Evolutionary conservation across 495 filamentous ascomycete species (phyloP).

Genomic region (Podospora didyma): DNA sequence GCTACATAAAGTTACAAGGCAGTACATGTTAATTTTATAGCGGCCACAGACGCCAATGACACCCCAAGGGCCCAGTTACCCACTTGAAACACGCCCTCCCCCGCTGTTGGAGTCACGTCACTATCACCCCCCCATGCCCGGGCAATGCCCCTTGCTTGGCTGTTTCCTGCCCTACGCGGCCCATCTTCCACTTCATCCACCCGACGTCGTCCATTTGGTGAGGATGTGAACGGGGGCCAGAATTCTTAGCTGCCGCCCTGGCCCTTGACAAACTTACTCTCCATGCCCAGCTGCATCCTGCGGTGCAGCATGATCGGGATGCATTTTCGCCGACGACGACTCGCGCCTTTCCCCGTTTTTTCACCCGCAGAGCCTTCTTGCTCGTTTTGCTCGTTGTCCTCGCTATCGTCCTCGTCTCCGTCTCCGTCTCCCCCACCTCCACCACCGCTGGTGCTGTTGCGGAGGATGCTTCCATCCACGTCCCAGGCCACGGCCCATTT

Average conservation of each 20-base stretch:
- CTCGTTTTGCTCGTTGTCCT: conserved; percentile 2
- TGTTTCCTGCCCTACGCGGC: too few species aligned
- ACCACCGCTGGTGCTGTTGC: too few species aligned
- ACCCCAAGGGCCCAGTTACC: neutral
- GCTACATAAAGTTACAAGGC: conserved; percentile 4
- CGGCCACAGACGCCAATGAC: neutral
- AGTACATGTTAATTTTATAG: neutral
- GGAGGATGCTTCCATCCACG: conserved; percentile 26
- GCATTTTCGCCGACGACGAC: conserved; percentile 15
- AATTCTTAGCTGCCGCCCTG: conserved; percentile 7
- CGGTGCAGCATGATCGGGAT: conserved; percentile 28
- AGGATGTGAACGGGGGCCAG: too few species aligned
- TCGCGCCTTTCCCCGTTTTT: too few species aligned
- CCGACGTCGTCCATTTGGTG: too few species aligned
- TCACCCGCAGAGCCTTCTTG: too few species aligned
- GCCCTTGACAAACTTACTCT: conserved; percentile 36
- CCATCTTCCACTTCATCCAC: neutral
- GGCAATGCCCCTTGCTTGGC: too few species aligned
- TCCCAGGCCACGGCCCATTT: conserved; percentile 46
- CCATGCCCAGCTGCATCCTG: conserved; percentile 33
- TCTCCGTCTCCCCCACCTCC: conserved; percentile 5
- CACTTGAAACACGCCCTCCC: conserved; percentile 5
- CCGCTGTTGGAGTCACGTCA: too few species aligned
- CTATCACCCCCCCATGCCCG: too few species aligned
- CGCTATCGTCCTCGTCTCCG: neutral